Evolutionary conservation across 139 green algal species (phyloP).

Genomic region (Dunaliella sp.): DNA sequence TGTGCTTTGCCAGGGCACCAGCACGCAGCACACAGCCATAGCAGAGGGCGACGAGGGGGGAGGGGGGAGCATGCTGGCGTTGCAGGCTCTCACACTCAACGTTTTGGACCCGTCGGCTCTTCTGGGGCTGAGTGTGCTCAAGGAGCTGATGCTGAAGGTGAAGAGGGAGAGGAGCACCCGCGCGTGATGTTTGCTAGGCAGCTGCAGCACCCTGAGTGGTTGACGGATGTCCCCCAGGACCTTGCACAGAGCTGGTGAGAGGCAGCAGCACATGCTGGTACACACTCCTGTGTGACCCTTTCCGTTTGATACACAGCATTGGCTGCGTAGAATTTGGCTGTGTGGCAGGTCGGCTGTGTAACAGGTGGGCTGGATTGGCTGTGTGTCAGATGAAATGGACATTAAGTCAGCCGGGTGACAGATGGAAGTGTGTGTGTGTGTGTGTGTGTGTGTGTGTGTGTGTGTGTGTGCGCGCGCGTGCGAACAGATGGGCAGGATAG

Average conservation of each 20-base stretch:
- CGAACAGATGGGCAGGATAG: too few relatives aligned
- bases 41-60: neutral
- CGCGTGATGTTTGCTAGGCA: conserved; percentile 60
- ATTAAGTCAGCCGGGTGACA: too few relatives aligned
- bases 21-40: neutral
- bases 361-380: too few relatives aligned
- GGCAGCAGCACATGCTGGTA: too few relatives aligned
- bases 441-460: too few relatives aligned
- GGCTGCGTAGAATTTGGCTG: too few relatives aligned
- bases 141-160: neutral
- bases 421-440: too few relatives aligned
- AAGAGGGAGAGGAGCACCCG: neutral
- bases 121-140: neutral
- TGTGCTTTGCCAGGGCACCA: neutral
- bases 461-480: too few relatives aligned
- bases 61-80: neutral
- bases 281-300: too few relatives aligned
- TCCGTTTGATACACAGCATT: too few relatives aligned
- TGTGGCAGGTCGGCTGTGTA: too few relatives aligned
- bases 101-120: neutral
- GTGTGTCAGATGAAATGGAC: too few relatives aligned
- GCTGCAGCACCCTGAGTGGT: conserved; percentile 88
- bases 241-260: conserved; percentile 69
- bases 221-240: conserved; percentile 80
- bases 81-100: neutral